Percentiles rank a stretch among this genome's conserved stretches.
Conservation (phyloP, 805 yeast species). For the Scheffersomyces spartinae region DNA sequence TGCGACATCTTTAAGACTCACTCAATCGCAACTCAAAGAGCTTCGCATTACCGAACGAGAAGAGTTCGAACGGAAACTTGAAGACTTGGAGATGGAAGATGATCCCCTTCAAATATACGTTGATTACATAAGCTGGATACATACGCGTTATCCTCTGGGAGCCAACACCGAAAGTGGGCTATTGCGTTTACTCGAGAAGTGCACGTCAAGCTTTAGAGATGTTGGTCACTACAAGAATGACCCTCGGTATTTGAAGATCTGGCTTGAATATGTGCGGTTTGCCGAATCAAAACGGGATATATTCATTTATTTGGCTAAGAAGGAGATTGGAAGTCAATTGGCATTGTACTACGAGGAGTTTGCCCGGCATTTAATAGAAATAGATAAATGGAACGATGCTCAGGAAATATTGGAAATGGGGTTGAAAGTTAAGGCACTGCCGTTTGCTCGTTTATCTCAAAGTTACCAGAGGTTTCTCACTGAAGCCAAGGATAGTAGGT, state of each 20-base stretch:
- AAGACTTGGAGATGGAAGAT: conserved; percentile 49
- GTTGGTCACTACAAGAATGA: conserved; percentile 65
- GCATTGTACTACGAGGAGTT: conserved; percentile 73
- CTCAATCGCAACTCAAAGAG: conserved; percentile 13
- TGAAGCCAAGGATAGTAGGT: too few relatives aligned
- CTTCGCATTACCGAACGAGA: conserved; percentile 23
- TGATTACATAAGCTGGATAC: conserved; percentile 70
- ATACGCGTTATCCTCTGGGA: conserved; percentile 50
- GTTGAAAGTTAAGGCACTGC: conserved; percentile 51
- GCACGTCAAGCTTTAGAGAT: conserved; percentile 60
- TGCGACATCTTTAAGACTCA: conserved; percentile 27
- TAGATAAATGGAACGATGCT: conserved; percentile 42
- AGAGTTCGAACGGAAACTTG: conserved; percentile 38
- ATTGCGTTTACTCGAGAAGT: conserved; percentile 52
- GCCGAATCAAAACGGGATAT: conserved; percentile 62
- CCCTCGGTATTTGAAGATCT: conserved; percentile 64
- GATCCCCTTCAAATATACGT: conserved; percentile 74
- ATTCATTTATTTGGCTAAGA: conserved; percentile 58
- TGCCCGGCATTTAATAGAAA: conserved; percentile 48
- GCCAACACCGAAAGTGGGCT: conserved; percentile 53
- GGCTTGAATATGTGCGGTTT: conserved; percentile 68
- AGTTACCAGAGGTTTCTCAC: too few relatives aligned
- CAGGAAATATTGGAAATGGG: conserved; percentile 49
- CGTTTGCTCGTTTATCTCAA: conserved; percentile 42
- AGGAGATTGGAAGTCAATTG: conserved; percentile 56